Evolutionary conservation across 768 basidiomycete species (phyloP).

Genomic region (Collybia mongolica): DNA sequence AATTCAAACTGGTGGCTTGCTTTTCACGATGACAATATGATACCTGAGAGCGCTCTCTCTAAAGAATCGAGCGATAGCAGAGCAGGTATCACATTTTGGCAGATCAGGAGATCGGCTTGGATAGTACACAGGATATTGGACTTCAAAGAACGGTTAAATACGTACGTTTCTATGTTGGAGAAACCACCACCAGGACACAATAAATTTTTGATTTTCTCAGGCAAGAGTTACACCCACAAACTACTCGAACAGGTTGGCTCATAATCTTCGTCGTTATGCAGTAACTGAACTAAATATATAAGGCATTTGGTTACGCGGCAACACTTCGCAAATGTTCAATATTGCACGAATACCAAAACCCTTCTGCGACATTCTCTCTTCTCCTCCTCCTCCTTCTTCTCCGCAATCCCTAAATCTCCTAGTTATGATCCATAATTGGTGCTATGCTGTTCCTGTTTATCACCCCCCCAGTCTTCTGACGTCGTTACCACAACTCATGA

Average conservation of each 20-base stretch:
- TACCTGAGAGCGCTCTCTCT: constrained; percentile 45
- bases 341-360: constrained; percentile 70
- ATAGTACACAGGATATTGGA: constrained; percentile 68
- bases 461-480: constrained; percentile 30
- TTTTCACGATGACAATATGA: constrained; percentile 68
- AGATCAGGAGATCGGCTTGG: constrained; percentile 84
- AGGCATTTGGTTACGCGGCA: constrained; percentile 67
- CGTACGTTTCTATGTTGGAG: constrained; percentile 34
- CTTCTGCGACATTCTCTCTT: constrained; percentile 63
- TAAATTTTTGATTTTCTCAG: constrained; percentile 33
- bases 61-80: constrained; percentile 36
- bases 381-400: constrained; percentile 39
- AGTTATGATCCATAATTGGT: constrained; percentile 75
- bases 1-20: constrained; percentile 98
- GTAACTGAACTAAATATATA: not conserved
- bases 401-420: constrained; percentile 58
- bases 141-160: constrained; percentile 65
- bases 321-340: constrained; percentile 68
- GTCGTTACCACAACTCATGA: constrained; percentile 26
- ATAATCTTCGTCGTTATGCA: not conserved
- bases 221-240: constrained; percentile 67
- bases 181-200: not conserved
- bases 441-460: constrained; percentile 74
- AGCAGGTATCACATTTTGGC: constrained; percentile 70
- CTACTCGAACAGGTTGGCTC: constrained; percentile 62